A percentile compares a stretch with the other conserved stretches of the same genome.
Evolutionary conservation across 1,139 yeast genomes (phyloP).

Genomic region (Pichia sp.): DNA sequence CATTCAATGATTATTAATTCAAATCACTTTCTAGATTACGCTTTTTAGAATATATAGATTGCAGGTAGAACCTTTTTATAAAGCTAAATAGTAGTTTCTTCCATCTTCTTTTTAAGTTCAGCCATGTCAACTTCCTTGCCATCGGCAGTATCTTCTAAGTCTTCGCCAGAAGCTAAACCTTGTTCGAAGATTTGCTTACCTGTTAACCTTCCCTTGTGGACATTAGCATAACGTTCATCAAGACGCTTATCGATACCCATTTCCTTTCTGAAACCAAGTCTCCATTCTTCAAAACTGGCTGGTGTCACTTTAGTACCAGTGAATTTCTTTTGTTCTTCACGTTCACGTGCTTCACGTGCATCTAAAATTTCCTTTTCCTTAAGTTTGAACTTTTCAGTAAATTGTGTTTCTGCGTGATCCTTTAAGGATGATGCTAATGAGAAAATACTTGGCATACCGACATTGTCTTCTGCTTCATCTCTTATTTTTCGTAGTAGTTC

Average conservation of each 20-base stretch:
- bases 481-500: slow-evolving; percentile 41
- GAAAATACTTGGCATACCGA: slow-evolving; percentile 89
- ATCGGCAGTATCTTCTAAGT: slow-evolving; percentile 35
- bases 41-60: too few species aligned
- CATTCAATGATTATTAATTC: slow-evolving; percentile 8
- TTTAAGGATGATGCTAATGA: slow-evolving; percentile 73
- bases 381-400: slow-evolving; percentile 52
- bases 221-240: slow-evolving; percentile 47
- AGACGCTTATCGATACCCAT: slow-evolving; percentile 54
- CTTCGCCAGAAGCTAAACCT: slow-evolving; percentile 63
- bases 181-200: slow-evolving; percentile 89
- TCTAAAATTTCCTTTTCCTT: slow-evolving; percentile 60
- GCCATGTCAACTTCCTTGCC: slow-evolving; percentile 25
- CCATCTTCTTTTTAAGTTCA: slow-evolving; percentile 19
- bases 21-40: not conserved
- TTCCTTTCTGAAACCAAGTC: slow-evolving; percentile 71
- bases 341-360: slow-evolving; percentile 53
- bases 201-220: slow-evolving; percentile 74
- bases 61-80: not conserved
- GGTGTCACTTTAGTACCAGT: slow-evolving; percentile 57
- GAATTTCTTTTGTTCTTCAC: slow-evolving; percentile 73
- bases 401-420: slow-evolving; percentile 72
- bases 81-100: slow-evolving; percentile 16
- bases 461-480: slow-evolving; percentile 69
- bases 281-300: slow-evolving; percentile 72